phyloP scores from a whole-genome alignment of 345 rosid genomes.

The Syzygium aqueum region DNA sequence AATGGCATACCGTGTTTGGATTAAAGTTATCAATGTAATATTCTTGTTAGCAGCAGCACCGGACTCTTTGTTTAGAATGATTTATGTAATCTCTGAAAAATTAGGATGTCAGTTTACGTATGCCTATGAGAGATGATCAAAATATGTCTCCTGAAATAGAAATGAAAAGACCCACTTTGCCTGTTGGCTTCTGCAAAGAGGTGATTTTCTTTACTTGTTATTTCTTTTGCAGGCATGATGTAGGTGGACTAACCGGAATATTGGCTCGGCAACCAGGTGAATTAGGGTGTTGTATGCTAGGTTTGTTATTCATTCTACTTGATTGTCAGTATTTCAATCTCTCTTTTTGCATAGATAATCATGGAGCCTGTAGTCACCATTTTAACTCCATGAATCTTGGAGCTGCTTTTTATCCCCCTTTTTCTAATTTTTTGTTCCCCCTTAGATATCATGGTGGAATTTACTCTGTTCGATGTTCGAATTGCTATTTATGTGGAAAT shows the following conservation, averaged over 20 bases:
- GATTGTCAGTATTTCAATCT: neutral
- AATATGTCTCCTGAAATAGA: neutral
- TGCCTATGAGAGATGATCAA: neutral
- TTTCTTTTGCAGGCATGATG: conserved; percentile 10
- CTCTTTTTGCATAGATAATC: neutral
- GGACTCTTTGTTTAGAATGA: neutral
- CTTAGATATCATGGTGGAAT: neutral
- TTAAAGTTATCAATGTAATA: neutral
- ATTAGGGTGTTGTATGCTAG: neutral
- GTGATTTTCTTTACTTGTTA: neutral
- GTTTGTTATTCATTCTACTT: neutral
- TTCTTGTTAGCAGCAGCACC: neutral
- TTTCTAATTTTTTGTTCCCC: neutral
- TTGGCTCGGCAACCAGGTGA: neutral
- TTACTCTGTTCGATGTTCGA: neutral
- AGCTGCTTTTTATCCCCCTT: neutral
- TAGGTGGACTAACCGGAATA: neutral
- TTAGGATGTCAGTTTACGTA: neutral
- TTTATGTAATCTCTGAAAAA: neutral
- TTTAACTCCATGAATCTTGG: neutral
- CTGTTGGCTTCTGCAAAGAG: neutral
- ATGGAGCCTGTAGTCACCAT: neutral
- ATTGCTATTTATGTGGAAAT: neutral
- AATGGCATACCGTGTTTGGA: neutral
- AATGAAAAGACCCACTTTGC: neutral